A percentile compares a stretch with the other conserved stretches of the same genome.
These are phyloP conservation scores for Crassisporium funariophilum DNA, from an alignment of 768 basidiomycete genomes.

Conservation along the genomic window DNA sequence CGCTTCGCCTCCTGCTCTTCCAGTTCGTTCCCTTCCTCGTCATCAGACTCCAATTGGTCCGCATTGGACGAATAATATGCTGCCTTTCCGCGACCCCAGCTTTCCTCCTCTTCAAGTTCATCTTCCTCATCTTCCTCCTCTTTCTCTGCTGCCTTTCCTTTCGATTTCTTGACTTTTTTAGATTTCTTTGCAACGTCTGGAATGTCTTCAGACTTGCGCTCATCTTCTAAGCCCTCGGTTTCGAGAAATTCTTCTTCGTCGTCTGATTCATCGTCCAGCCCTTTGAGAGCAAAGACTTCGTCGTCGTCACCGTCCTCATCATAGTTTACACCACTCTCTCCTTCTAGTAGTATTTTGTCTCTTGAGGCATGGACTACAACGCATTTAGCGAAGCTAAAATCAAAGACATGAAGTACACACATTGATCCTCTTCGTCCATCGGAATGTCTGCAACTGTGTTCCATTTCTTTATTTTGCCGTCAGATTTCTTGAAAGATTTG, in stretches of 20 bases:
- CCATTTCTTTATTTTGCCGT: slow-evolving; percentile 65
- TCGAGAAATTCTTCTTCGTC: slow-evolving; percentile 37
- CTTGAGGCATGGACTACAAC: slow-evolving; percentile 66
- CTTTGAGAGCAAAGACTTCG: slow-evolving; percentile 78
- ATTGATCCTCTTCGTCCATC: slow-evolving; percentile 78
- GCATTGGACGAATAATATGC: slow-evolving; percentile 90
- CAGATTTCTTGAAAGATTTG: slow-evolving; percentile 50
- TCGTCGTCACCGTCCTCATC: slow-evolving; percentile 68
- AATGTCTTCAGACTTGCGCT: slow-evolving; percentile 39
- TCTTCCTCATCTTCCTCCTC: slow-evolving; percentile 34
- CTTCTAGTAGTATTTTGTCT: slow-evolving; percentile 79
- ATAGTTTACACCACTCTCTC: slow-evolving; percentile 41
- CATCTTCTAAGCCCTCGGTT: slow-evolving; percentile 30
- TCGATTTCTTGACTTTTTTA: slow-evolving; percentile 30
- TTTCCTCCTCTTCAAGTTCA: slow-evolving; percentile 61
- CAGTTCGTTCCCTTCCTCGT: slow-evolving; percentile 86
- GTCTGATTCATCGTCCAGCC: slow-evolving; percentile 52
- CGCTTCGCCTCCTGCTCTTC: slow-evolving; percentile 87
- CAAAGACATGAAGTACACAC: slow-evolving; percentile 34
- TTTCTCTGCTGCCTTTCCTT: slow-evolving; percentile 28
- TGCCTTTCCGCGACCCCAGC: slow-evolving; percentile 80
- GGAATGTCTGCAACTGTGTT: slow-evolving; percentile 68
- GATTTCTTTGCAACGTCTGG: slow-evolving; percentile 36
- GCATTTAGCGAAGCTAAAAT: slow-evolving; percentile 8
- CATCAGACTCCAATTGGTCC: slow-evolving; percentile 75